Evolutionary conservation across 768 basidiomycete species (phyloP).

Genomic region (Pleurotus cornucopiae): DNA sequence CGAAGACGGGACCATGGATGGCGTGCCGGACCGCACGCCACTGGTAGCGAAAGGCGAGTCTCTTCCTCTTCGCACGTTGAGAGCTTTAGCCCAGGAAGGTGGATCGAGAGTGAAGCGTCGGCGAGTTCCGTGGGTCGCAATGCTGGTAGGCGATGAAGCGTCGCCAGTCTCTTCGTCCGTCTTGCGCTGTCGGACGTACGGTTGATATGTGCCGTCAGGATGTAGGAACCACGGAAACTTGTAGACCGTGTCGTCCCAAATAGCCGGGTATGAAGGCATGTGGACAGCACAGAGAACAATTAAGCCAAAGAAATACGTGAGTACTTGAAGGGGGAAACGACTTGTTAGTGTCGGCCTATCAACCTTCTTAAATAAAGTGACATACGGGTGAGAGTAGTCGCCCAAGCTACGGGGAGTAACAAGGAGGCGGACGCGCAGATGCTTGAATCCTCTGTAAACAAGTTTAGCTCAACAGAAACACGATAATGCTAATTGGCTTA

Average conservation of each 20-base stretch:
- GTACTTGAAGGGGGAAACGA: slow-evolving; percentile 26
- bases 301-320: slow-evolving; percentile 54
- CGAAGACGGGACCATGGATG: slow-evolving; percentile 13
- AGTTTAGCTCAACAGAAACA: slow-evolving; percentile 8
- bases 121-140: neutral
- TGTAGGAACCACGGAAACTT: slow-evolving; percentile 54
- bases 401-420: slow-evolving; percentile 44
- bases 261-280: slow-evolving; percentile 29
- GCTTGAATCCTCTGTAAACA: slow-evolving; percentile 30
- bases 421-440: slow-evolving; percentile 45
- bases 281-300: slow-evolving; percentile 45
- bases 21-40: slow-evolving; percentile 14
- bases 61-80: slow-evolving; percentile 46
- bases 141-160: neutral
- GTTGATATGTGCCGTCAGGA: neutral
- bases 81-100: slow-evolving; percentile 42
- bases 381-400: slow-evolving; percentile 44
- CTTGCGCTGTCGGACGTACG: neutral
- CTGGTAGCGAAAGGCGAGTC: slow-evolving; percentile 45
- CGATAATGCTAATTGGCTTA: neutral
- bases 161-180: neutral
- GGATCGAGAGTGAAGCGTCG: slow-evolving; percentile 1
- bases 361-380: neutral
- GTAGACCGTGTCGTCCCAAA: slow-evolving; percentile 53
- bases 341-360: neutral